A percentile compares a stretch with the other conserved stretches of the same genome.
Conservation (phyloP, 495 filamentous ascomycete species). For the Trichodelitschia bisporula region DNA sequence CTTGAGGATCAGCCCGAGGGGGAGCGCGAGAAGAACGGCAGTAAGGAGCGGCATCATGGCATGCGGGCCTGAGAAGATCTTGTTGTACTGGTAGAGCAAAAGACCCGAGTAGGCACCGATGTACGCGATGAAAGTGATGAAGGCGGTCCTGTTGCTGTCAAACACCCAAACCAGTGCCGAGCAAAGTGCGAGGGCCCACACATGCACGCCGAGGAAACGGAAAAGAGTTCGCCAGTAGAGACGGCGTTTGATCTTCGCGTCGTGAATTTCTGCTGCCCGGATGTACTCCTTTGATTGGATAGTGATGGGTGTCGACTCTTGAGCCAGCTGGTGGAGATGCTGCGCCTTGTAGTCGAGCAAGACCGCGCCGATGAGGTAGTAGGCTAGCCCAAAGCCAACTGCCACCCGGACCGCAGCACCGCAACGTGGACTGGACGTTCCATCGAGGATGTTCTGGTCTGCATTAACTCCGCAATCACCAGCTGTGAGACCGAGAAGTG, state of each 20-base stretch:
- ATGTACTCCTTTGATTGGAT: slow-evolving; percentile 16
- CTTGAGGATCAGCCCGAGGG: slow-evolving; percentile 17
- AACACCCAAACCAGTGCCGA: slow-evolving; percentile 29
- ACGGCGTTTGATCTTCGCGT: slow-evolving; percentile 22
- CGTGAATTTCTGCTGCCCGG: slow-evolving; percentile 20
- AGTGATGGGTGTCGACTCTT: slow-evolving; percentile 16
- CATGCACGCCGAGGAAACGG: slow-evolving; percentile 28
- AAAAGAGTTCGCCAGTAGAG: slow-evolving; percentile 29
- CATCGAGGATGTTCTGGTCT: too few species aligned
- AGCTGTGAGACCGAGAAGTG: slow-evolving; percentile 20
- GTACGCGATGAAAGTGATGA: slow-evolving; percentile 27
- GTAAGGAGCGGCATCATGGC: slow-evolving; percentile 25
- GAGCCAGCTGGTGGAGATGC: slow-evolving; percentile 18
- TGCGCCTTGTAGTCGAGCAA: slow-evolving; percentile 32
- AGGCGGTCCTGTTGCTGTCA: slow-evolving; percentile 17
- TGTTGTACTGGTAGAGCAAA: slow-evolving; percentile 35
- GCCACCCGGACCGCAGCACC: slow-evolving; percentile 23
- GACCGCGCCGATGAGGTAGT: slow-evolving; percentile 34
- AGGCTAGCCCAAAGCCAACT: slow-evolving; percentile 30
- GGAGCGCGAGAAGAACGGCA: slow-evolving; percentile 22
- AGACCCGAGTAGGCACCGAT: slow-evolving; percentile 30
- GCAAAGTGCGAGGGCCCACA: slow-evolving; percentile 28
- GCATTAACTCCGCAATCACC: too few species aligned
- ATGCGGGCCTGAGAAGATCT: slow-evolving; percentile 30
- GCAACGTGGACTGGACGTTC: too few species aligned